Conservation (phyloP, 768 basidiomycete genomes). For the Omphalotus guepiniiformis region DNA sequence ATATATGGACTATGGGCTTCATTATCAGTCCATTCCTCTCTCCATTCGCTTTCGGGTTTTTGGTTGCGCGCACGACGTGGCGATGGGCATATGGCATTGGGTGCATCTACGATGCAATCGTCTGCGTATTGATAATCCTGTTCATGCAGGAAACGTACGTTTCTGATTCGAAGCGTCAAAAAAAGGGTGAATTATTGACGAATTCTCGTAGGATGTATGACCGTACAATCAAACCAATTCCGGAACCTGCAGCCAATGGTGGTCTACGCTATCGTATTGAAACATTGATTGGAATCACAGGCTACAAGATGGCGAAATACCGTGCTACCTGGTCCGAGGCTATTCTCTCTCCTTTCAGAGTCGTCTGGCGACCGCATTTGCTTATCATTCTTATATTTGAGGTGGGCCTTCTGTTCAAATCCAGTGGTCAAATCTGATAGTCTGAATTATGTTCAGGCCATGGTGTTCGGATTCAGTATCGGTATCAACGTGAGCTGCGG, state of each 20-base stretch:
- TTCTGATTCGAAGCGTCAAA: not conserved
- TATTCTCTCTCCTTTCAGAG: slow-evolving; percentile 40
- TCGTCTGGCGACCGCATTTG: slow-evolving; percentile 63
- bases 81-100: slow-evolving; percentile 68
- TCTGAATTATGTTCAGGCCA: slow-evolving; percentile 26
- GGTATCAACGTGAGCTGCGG: slow-evolving; percentile 65
- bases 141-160: slow-evolving; percentile 66
- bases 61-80: slow-evolving; percentile 56
- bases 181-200: not conserved
- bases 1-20: slow-evolving; percentile 72
- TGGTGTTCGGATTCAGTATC: slow-evolving; percentile 32
- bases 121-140: slow-evolving; percentile 52
- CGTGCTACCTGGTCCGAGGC: slow-evolving; percentile 46
- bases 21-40: slow-evolving; percentile 61
- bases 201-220: slow-evolving; percentile 50
- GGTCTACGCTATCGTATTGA: slow-evolving; percentile 50
- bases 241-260: slow-evolving; percentile 31
- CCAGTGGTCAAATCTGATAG: not conserved
- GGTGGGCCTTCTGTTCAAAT: slow-evolving; percentile 22
- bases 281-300: slow-evolving; percentile 61
- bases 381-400: slow-evolving; percentile 49
- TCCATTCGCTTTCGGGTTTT: slow-evolving; percentile 65
- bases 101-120: slow-evolving; percentile 50
- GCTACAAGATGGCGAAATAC: slow-evolving; percentile 52
- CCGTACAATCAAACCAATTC: slow-evolving; percentile 50